Conservation (phyloP, 345 rosid genomes). For the Gossypium herbaceum region DNA sequence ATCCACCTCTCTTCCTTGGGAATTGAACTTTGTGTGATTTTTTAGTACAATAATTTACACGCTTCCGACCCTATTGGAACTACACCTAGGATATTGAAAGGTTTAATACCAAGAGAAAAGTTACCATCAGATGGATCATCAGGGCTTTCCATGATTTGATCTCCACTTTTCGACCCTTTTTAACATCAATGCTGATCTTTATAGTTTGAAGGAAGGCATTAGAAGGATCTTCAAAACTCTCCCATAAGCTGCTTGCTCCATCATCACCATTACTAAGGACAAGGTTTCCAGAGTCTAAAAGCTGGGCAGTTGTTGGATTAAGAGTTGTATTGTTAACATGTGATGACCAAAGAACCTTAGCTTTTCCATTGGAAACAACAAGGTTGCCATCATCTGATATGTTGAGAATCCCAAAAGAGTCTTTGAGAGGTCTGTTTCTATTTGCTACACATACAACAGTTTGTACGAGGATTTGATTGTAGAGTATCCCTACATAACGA, state of each 20-base stretch:
- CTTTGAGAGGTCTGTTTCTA: not conserved
- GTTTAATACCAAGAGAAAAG: conserved; percentile 33
- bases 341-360: conserved; percentile 19
- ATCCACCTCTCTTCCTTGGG: too few species aligned
- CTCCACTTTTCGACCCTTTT: conserved; percentile 21
- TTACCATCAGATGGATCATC: conserved; percentile 55
- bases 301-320: conserved; percentile 20
- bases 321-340: not conserved
- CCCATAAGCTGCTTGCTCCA: conserved; percentile 36
- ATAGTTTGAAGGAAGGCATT: conserved; percentile 16
- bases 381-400: not conserved
- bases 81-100: conserved; percentile 26
- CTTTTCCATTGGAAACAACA: not conserved
- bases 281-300: conserved; percentile 51
- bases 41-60: too few species aligned
- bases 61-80: too few species aligned
- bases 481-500: conserved; percentile 3
- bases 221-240: conserved; percentile 50
- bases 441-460: not conserved
- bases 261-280: conserved; percentile 24
- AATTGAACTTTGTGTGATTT: too few species aligned
- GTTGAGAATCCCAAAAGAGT: not conserved
- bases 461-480: not conserved
- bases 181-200: conserved; percentile 18
- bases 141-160: conserved; percentile 44